These are phyloP conservation scores for Lophiotrema nucula DNA, from an alignment of 495 filamentous ascomycete species.

Conservation along the genomic window DNA sequence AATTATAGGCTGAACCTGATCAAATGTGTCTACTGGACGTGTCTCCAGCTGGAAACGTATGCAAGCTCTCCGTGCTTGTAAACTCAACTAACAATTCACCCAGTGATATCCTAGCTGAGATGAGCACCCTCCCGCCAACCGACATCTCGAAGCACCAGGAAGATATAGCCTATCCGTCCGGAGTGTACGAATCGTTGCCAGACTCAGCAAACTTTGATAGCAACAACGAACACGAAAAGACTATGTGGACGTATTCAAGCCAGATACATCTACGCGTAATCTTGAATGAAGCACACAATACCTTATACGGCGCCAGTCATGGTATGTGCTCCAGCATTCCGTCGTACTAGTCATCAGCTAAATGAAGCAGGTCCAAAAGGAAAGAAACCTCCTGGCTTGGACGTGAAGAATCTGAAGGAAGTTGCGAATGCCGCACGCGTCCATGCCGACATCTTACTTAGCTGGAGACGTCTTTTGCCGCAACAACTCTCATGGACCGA, in stretches of 20 bases:
- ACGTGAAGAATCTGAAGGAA: constrained; percentile 9
- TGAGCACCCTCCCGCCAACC: constrained; percentile 67
- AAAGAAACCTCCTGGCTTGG: constrained; percentile 1
- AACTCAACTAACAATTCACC: no score
- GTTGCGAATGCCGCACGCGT: constrained; percentile 4
- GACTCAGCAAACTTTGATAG: constrained; percentile 1
- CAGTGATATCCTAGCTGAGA: constrained; percentile 89
- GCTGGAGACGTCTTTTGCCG: constrained; percentile 48
- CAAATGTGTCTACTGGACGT: constrained; percentile 88
- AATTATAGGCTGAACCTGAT: constrained; percentile 50
- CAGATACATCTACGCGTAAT: constrained; percentile 84
- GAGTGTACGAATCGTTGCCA: constrained; percentile 23
- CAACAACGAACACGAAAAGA: constrained; percentile 26
- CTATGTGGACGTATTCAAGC: constrained; percentile 78
- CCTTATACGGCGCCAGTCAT: constrained; percentile 61
- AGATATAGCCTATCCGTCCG: constrained; percentile 63
- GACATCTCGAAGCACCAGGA: constrained; percentile 36
- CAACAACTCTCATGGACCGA: constrained; percentile 63
- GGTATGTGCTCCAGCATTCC: constrained; percentile 36
- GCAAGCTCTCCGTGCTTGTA: no score
- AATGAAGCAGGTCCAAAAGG: background rate
- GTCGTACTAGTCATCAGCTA: background rate
- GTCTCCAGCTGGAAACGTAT: constrained; percentile 88
- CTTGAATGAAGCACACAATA: constrained; percentile 78
- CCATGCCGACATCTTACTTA: constrained; percentile 14